These are phyloP conservation scores for Wallacemonas collosoma DNA, from an alignment of 208 protist genomes.

Conservation along the genomic window DNA sequence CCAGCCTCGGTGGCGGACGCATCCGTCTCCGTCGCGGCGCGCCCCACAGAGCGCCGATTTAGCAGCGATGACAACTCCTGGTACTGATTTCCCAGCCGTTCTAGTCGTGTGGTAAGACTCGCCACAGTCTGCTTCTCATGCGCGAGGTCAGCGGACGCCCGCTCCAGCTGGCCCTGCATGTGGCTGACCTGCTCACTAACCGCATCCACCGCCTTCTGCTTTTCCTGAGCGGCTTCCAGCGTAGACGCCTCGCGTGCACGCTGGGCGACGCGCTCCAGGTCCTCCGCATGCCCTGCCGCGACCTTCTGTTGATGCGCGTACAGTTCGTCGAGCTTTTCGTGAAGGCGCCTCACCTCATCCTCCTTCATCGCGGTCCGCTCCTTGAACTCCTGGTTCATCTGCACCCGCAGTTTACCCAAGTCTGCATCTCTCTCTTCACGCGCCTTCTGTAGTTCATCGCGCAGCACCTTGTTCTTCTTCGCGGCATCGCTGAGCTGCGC, in stretches of 20 bases:
- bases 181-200: constrained; percentile 21
- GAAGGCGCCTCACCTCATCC: constrained; percentile 51
- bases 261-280: constrained; percentile 26
- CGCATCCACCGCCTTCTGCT: constrained; percentile 1
- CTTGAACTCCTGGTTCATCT: constrained; percentile 70
- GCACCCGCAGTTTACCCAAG: constrained; percentile 46
- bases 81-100: constrained; percentile 36
- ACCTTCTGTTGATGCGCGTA: constrained; percentile 47
- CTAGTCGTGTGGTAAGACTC: constrained; percentile 25
- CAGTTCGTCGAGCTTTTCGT: constrained; percentile 29
- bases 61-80: constrained; percentile 38
- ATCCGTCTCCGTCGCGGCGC: neutral
- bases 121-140: constrained; percentile 27
- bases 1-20: too few species aligned
- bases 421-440: constrained; percentile 32
- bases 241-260: constrained; percentile 30
- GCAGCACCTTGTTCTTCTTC: constrained; percentile 71
- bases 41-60: neutral
- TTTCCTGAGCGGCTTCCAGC: constrained; percentile 11
- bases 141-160: constrained; percentile 5
- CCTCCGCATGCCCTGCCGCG: constrained; percentile 44
- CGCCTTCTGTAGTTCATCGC: constrained; percentile 52
- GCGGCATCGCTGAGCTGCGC: constrained; percentile 62
- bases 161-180: constrained; percentile 28
- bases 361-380: constrained; percentile 61